Percentiles rank a stretch among this genome's conserved stretches.
phyloP scores from a whole-genome alignment of 2,329 filamentous ascomycete species.

The Hortaea werneckii region DNA sequence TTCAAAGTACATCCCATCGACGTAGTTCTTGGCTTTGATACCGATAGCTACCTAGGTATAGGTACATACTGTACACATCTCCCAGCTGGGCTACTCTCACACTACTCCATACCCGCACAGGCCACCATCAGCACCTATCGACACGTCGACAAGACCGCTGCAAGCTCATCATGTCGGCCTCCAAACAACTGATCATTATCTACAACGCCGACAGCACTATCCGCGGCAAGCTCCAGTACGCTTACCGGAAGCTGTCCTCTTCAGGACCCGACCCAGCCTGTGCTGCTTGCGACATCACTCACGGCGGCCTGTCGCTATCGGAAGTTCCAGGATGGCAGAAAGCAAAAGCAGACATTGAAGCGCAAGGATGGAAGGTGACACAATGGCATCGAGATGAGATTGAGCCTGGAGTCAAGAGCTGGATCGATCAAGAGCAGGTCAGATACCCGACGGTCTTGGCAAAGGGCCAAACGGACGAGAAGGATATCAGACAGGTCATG shows the following conservation, averaged over 20 bases:
- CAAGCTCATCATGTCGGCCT: background rate
- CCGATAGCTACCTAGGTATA: too few species aligned
- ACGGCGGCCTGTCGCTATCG: conserved; percentile 14
- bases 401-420: conserved; percentile 5
- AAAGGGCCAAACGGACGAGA: background rate
- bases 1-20: too few species aligned
- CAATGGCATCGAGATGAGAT: conserved; percentile 17
- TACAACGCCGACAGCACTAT: conserved; percentile 18
- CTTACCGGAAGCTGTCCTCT: conserved; percentile 15
- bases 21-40: too few species aligned
- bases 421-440: conserved; percentile 1
- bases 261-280: conserved; percentile 10
- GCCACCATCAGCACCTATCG: too few species aligned
- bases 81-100: too few species aligned
- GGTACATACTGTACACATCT: too few species aligned
- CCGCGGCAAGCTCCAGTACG: conserved; percentile 17
- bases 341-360: conserved; percentile 9
- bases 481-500: background rate
- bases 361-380: conserved; percentile 7
- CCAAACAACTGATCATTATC: conserved; percentile 10
- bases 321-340: conserved; percentile 10
- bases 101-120: too few species aligned
- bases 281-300: conserved; percentile 19
- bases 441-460: conserved; percentile 4
- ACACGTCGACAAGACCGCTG: too few species aligned